Percentiles rank a stretch among this genome's conserved stretches.
These are phyloP conservation scores for Chloranthus sessilifolius DNA, from an alignment of 164 flowering plant genomes.

Conservation along the genomic window DNA sequence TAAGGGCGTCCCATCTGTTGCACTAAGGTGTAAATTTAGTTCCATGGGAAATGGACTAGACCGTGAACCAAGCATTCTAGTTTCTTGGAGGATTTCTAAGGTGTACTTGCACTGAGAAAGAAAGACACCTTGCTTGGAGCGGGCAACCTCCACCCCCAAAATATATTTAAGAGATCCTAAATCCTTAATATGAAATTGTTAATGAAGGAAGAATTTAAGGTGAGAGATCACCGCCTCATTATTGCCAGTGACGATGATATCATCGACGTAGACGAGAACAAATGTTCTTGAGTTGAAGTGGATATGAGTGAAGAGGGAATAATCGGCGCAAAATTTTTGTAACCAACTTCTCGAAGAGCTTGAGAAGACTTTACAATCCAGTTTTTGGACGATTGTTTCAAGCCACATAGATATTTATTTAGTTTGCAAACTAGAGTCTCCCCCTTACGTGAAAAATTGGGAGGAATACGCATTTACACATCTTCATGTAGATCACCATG, in stretches of 20 bases:
- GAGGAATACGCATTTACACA: not conserved
- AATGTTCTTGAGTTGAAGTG: not conserved
- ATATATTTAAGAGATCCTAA: not conserved
- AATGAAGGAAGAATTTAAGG: not conserved
- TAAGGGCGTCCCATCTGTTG: not conserved
- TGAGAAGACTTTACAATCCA: not conserved
- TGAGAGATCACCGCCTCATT: not conserved
- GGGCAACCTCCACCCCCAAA: not conserved
- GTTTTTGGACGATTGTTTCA: not conserved
- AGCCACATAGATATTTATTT: not conserved
- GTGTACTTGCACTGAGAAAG: not conserved
- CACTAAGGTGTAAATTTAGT: not conserved
- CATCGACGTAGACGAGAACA: not conserved
- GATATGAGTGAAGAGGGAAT: not conserved
- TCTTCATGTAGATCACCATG: slow-evolving; percentile 5
- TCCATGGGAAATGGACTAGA: not conserved
- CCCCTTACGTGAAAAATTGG: too few species aligned
- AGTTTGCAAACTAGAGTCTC: slow-evolving; percentile 1
- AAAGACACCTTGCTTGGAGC: not conserved
- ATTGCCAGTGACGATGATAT: not conserved
- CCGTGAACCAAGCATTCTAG: not conserved
- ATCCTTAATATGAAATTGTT: not conserved
- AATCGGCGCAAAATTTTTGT: not conserved
- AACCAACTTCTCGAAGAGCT: not conserved
- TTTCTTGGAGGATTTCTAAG: not conserved